Conservation (phyloP, 2,329 filamentous ascomycete genomes). For the Verticillium klebahnii region DNA sequence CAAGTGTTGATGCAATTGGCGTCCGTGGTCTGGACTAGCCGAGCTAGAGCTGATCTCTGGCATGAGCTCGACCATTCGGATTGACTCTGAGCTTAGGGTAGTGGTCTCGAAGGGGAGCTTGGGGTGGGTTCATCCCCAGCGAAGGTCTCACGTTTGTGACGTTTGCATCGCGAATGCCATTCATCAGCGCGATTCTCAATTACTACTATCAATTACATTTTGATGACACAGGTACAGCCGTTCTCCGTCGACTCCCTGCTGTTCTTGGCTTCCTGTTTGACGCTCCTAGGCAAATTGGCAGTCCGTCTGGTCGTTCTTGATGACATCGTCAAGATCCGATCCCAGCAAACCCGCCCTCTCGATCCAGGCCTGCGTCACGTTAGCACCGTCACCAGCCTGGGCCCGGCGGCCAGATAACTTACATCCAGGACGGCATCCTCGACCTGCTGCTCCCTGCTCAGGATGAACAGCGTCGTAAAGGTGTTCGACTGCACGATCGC, state of each 20-base stretch:
- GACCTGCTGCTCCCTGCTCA: conserved; percentile 23
- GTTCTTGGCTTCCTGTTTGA: too few species aligned
- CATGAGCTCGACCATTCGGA: not conserved
- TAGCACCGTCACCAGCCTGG: not conserved
- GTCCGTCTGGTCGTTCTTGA: conserved; percentile 20
- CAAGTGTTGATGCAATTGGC: not conserved
- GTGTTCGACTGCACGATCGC: conserved; percentile 26
- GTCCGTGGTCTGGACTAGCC: not conserved
- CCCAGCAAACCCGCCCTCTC: conserved; percentile 18
- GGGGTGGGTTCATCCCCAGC: not conserved
- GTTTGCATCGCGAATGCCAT: not conserved
- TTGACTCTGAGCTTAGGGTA: not conserved
- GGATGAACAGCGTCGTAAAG: conserved; percentile 25
- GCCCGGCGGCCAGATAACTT: conserved; percentile 7
- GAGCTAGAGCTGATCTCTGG: not conserved
- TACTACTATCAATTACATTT: not conserved
- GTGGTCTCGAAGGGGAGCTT: not conserved
- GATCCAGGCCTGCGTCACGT: conserved; percentile 17
- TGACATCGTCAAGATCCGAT: conserved; percentile 17
- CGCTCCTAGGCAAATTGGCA: conserved; percentile 15
- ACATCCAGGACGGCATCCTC: conserved; percentile 21
- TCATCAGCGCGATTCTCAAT: not conserved
- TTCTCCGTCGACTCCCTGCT: not conserved
- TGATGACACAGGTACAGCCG: not conserved
- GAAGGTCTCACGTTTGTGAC: not conserved